Base-by-base conservation (phyloP, 176 grass and related monocot species). In the Oryza glumipatula region DNA sequence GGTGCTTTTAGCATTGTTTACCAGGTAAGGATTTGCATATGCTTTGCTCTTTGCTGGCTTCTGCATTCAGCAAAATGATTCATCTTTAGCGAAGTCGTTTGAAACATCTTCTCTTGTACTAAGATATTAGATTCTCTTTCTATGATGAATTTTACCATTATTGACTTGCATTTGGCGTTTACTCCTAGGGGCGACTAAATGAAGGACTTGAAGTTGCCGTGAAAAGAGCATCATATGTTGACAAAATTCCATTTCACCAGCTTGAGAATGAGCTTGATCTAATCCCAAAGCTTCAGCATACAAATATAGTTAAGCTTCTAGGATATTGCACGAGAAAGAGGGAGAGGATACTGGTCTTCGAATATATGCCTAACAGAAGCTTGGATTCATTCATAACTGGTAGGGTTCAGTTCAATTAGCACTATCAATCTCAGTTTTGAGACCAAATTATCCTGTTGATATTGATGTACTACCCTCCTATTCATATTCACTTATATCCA, bases 281-380 rank as follows among this genome's bases (percentile, higher is more conserved):
- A 23, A 76, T 76, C 11, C 47, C 73, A 35, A 76, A 58, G 28
- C 48, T 76, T 12, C 15, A 11, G 73, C 48, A 76, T 6, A 9
- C 26, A 22, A 77, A 56, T 77, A 63, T 77, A 63, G 52, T 77
- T 39, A 77, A 63, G 0, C 74, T 61, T 63, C 9, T 77, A 11
- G 74, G 74, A 77, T 63, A 77, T 23, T 77, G 74, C 19, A 23
- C 7, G 13, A 19, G 23, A 41, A 21, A 41, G 33, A 39, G 19
- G 3, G 74, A 77, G 10, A 77, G 1, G 19, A 61, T 77, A 33
- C 7, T 77, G 33, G 74, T 77, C 19, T 77, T 77, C 3, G 54
- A 77, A 7, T 60, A 60, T 60, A 77, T 77, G 32, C 74, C 52
- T 22, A 77, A 63, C 3, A 14, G 30, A 77, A 77, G 74, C 21